Evolutionary conservation across 1,284 basidiomycete genomes (phyloP), one percentile per base, ranked within the genome.

Genomic region (Clitocybe nebularis): DNA sequence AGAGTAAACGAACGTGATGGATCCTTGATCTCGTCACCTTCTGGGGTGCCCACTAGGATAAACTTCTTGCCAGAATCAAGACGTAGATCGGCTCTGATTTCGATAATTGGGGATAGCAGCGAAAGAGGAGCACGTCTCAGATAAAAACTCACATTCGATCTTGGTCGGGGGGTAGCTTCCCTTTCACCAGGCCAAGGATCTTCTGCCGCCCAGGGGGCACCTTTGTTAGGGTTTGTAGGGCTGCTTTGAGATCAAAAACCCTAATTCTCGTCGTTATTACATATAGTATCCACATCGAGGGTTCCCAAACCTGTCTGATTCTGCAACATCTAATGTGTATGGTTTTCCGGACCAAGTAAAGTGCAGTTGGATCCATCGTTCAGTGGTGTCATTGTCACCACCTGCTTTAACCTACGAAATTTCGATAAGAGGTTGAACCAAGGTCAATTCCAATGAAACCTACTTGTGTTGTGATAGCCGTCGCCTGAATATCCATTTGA

Each of bases 141-240:
- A 11, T 7, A 7, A 4, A 35, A 13, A 58, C 76, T 54, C 60
- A 86, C 80, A 89, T 77, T 46, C 74, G 71, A 36, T 67, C 78
- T 47, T 86, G 78, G 53, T 93, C 88, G 2, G 77, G 69, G 3
- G 89, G 88, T 8, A 94, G 67, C 60, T 89, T 93, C 25, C 89
- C 89, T 54, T 89, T 90, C 25, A 88, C 81, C 20, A 95, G 66
- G 1, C 90, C 90, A 9, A 94, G 72, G 41, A 95, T 84, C 71
- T 96, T 95, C 68, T 95, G 91, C 11, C 91, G 74, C 51, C 89
- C 88, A 19, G 83, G 77, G 2, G 92, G 90, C 1, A 96, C 89
- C 45, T 74, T 76, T 1, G 92, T 95, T 44, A 92, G 60, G 23
- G 69, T 73, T 49, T 84, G 77, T 26, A 96, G 61, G 5, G 72